Base-by-base conservation (phyloP, 139 green algal genomes). In the Tetradesmus lagerheimii region DNA sequence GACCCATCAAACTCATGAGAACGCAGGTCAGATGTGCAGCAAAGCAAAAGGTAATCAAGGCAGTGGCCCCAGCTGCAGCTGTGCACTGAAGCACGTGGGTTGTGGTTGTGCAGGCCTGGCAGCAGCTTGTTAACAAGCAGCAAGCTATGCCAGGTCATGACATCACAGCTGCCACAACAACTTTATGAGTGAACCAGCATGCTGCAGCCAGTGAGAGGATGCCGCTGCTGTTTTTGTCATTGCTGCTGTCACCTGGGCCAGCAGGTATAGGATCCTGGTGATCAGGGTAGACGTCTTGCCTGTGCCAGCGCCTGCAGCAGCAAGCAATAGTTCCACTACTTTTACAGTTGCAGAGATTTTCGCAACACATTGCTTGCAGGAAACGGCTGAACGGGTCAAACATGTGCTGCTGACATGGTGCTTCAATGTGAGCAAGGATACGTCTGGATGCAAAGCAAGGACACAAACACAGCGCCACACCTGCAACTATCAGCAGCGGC, bases 271-370 rank as follows among this genome's bases (percentile, higher is more conserved):
- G 53, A 88, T 86, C 37, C 91, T 67, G n/a, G 12, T 41, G 12
- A 92, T 81, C 18, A 92, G 43, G 1, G 88, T 92, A 27, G 83
- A 79, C 25, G 91, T 93, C 45, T 93, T 92, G 64, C 91, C 91
- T 12, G 88, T 93, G 53, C 91, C 91, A 15, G 87, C 91, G 11
- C 88, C 91, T 93, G 74, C 66, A 80, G 37, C 45, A 35, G n/a
- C n/a, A 35, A 37, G 50, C 20, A 50, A 0, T 53, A 16, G 29
- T 41, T 8, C 12, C 6, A 35, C 2, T 6, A 67, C 18, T 4
- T 43, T 16, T 41, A 41, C 0, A 11, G 43, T 31, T 76, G 80
- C 80, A 47, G 47, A 83, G 15, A 20, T 47, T 79, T n/a, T n/a
- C n/a, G n/a, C n/a, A n/a, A 35, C 71, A 41, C 31, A 37, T 8